These are phyloP conservation scores for Cryptosporidium canis DNA, from an alignment of 169 alveolate genomes.

Conservation along the genomic window DNA sequence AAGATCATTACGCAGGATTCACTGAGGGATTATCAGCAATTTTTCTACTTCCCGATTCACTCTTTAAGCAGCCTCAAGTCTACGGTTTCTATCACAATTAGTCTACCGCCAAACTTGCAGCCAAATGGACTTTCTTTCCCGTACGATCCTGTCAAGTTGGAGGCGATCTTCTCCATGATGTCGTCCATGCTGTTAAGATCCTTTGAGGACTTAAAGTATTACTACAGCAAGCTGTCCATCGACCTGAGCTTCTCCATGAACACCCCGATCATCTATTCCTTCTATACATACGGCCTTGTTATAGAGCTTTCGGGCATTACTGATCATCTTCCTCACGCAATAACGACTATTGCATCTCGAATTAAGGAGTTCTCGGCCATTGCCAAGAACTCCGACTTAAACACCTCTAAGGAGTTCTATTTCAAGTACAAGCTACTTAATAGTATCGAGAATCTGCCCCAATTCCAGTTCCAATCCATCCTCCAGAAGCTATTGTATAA, in stretches of 20 bases:
- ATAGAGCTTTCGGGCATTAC: neutral
- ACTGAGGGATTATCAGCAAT: conserved; percentile 25
- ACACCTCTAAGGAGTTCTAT: neutral
- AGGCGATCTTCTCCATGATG: conserved; percentile 1
- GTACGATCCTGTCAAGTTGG: neutral
- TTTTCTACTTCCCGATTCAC: conserved; percentile 18
- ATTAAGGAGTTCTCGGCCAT: neutral
- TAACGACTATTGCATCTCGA: conserved; percentile 22
- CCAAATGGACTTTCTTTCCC: neutral
- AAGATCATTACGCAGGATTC: neutral
- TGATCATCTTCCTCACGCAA: neutral
- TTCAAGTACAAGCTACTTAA: neutral
- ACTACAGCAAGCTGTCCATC: neutral
- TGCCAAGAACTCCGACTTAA: conserved; percentile 1
- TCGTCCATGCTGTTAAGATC: conserved; percentile 1
- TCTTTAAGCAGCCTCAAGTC: neutral
- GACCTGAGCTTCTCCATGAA: neutral
- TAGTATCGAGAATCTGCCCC: neutral
- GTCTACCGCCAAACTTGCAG: neutral
- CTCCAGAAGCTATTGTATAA: neutral
- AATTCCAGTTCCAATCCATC: conserved; percentile 8
- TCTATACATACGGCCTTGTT: conserved; percentile 1
- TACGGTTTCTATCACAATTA: neutral
- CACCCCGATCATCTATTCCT: conserved; percentile 18
- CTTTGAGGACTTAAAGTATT: conserved; percentile 25